Evolutionary conservation across 305 asterid species (phyloP).

Genomic region (Fraxinus albicans): DNA sequence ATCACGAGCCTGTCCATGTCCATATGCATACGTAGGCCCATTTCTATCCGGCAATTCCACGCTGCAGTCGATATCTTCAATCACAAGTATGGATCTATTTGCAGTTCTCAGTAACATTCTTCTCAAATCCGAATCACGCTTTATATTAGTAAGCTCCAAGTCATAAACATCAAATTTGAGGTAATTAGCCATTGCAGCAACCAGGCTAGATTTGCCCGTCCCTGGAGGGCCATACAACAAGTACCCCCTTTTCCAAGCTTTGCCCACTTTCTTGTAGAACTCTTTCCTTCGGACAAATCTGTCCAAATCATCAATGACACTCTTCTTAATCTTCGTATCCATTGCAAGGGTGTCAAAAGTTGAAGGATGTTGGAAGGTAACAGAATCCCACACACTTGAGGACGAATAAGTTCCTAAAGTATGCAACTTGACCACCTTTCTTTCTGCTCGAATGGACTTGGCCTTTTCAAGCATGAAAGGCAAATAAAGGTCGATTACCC

Average conservation of each 20-base stretch:
- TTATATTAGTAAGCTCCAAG: conserved; percentile 54
- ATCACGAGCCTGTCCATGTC: conserved; percentile 19
- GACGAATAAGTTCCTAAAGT: conserved; percentile 32
- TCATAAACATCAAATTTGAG: conserved; percentile 70
- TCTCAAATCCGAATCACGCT: conserved; percentile 58
- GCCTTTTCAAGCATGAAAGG: conserved; percentile 50
- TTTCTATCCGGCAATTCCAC: conserved; percentile 48
- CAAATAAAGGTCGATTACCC: conserved; percentile 39
- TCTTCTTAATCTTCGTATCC: conserved; percentile 39
- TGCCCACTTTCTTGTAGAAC: conserved; percentile 64
- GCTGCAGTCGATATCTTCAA: conserved; percentile 75
- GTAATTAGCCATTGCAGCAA: conserved; percentile 75
- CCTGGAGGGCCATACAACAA: conserved; percentile 83
- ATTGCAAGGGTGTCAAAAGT: conserved; percentile 68
- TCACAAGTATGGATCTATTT: conserved; percentile 63
- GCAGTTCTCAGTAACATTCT: conserved; percentile 59
- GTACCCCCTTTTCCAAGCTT: conserved; percentile 85
- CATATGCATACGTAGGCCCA: background rate
- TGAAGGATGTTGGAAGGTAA: conserved; percentile 65
- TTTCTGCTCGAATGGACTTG: conserved; percentile 30
- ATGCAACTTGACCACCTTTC: conserved; percentile 53
- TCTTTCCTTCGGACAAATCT: conserved; percentile 59
- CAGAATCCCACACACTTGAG: conserved; percentile 45
- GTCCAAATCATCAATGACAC: conserved; percentile 51
- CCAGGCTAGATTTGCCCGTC: conserved; percentile 75